Evolutionary conservation across 257 asterid species (phyloP), one percentile per base, ranked within the genome.

Genomic region (Solanum chiquidenum): DNA sequence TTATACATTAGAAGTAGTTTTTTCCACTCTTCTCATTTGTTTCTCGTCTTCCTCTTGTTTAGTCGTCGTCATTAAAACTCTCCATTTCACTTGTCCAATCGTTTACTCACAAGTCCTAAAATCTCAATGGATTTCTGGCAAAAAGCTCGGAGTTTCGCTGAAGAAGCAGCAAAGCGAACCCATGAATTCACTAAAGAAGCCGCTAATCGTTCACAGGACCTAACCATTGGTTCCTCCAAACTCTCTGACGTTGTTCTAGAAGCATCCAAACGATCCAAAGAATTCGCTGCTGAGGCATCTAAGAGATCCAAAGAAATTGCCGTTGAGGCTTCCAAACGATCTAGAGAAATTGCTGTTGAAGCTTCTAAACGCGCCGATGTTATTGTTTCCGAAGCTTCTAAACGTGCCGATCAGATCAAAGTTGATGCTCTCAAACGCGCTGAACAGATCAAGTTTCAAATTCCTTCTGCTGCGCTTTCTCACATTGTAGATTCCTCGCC

Each of bases 111-210:
- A 38, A 38, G 10, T 75, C 82, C 49, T 6, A 5, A 38, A 25
- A 13, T 7, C 2, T 14, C 79, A 72, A 96, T 96, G 99, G 98
- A 96, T 91, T 91, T 96, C 90, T 96, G 99, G 99, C 95, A 90
- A 71, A 90, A 92, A 91, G 98, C 99, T 87, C 93, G 98, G 75
- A 89, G 84, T 90, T 92, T 96, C 86, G 99, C 98, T 12, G 99
- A 95, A 89, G 99, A 93, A 87, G 96, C 98, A 35, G 98, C 98
- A 38, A 94, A 94, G 91, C 93, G 92, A 31, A 94, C 98, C 21
- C 95, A 93, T 88, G 98, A 96, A 90, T 91, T 95, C 83, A 91
- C 98, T 12, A 94, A 88, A 87, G 93, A 89, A 79, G 88, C 90
- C 29, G 90, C 90, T 52, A 88, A 88, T 68, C 88, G 92, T 42